phyloP scores from a whole-genome alignment of 768 basidiomycete species.

The Cystobasidium tubakii region DNA sequence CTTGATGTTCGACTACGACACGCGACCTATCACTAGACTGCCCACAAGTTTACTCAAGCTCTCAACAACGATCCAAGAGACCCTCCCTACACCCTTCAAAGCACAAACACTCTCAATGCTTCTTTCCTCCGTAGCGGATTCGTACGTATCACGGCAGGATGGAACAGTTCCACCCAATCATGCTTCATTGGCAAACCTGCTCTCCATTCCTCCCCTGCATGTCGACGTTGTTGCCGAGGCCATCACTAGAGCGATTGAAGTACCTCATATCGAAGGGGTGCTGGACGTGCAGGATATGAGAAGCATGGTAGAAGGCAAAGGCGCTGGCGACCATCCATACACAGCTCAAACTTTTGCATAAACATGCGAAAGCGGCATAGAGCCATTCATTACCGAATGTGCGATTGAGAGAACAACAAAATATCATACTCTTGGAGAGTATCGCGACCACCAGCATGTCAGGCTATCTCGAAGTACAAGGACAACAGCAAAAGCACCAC shows the following conservation, averaged over 20 bases:
- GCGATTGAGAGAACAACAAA: too few species aligned
- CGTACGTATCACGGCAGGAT: slow-evolving; percentile 51
- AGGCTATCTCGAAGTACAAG: too few species aligned
- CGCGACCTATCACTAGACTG: slow-evolving; percentile 79
- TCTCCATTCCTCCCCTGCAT: slow-evolving; percentile 84
- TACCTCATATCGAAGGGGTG: slow-evolving; percentile 61
- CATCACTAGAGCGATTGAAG: slow-evolving; percentile 58
- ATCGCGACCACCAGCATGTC: too few species aligned
- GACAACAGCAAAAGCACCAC: too few species aligned
- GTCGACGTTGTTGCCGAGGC: slow-evolving; percentile 91
- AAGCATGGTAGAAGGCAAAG: slow-evolving; percentile 60
- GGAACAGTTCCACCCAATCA: slow-evolving; percentile 48
- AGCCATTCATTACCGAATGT: too few species aligned
- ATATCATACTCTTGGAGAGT: too few species aligned
- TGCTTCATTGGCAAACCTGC: slow-evolving; percentile 67
- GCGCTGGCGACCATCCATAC: neutral
- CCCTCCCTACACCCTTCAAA: slow-evolving; percentile 47
- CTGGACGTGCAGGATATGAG: slow-evolving; percentile 69
- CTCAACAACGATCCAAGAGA: slow-evolving; percentile 65
- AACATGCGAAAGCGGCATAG: too few species aligned
- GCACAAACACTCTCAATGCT: slow-evolving; percentile 48
- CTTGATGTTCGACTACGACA: slow-evolving; percentile 90
- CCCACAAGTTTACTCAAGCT: slow-evolving; percentile 76
- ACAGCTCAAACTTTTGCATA: neutral
- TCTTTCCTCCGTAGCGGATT: slow-evolving; percentile 56